Evolutionary conservation across 2,329 filamentous ascomycete genomes (phyloP).

Genomic region (Decorospora gaudefroyi): DNA sequence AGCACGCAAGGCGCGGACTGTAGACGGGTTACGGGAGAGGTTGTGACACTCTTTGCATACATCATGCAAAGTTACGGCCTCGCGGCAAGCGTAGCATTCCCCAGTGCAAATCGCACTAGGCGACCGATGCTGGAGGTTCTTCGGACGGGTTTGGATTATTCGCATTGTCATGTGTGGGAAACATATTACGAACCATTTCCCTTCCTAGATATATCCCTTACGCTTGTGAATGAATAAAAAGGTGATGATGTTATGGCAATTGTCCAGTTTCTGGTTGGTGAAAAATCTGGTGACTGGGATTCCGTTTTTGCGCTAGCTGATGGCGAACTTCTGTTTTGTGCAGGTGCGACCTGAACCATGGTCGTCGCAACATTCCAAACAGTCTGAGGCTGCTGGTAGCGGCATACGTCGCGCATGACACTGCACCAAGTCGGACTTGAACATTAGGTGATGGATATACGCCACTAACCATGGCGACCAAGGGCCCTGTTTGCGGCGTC

Average conservation of each 20-base stretch:
- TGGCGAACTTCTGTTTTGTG: slow-evolving; percentile 15
- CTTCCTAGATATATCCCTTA: slow-evolving; percentile 43
- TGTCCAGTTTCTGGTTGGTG: slow-evolving; percentile 25
- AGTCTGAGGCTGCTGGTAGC: too few species aligned
- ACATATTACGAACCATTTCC: slow-evolving; percentile 43
- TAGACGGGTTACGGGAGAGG: slow-evolving; percentile 31
- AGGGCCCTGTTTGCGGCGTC: slow-evolving; percentile 54
- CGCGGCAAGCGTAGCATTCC: slow-evolving; percentile 38
- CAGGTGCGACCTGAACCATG: neutral
- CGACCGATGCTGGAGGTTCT: slow-evolving; percentile 44
- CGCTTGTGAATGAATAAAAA: slow-evolving; percentile 45
- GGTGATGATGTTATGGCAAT: slow-evolving; percentile 43
- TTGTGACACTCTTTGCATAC: slow-evolving; percentile 29
- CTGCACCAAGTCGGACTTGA: too few species aligned
- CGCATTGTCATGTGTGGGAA: slow-evolving; percentile 47
- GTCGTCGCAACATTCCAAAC: neutral
- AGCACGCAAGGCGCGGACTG: slow-evolving; percentile 35
- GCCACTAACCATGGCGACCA: slow-evolving; percentile 14
- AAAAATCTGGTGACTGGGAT: slow-evolving; percentile 28
- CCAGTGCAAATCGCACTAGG: slow-evolving; percentile 40
- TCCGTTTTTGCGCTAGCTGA: slow-evolving; percentile 33
- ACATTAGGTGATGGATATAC: neutral
- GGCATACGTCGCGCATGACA: too few species aligned
- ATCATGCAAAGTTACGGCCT: slow-evolving; percentile 33
- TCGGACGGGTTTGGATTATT: slow-evolving; percentile 45